Conservation (phyloP, 2,329 filamentous ascomycete species). For the Fusarium pseudoanthophilum region DNA sequence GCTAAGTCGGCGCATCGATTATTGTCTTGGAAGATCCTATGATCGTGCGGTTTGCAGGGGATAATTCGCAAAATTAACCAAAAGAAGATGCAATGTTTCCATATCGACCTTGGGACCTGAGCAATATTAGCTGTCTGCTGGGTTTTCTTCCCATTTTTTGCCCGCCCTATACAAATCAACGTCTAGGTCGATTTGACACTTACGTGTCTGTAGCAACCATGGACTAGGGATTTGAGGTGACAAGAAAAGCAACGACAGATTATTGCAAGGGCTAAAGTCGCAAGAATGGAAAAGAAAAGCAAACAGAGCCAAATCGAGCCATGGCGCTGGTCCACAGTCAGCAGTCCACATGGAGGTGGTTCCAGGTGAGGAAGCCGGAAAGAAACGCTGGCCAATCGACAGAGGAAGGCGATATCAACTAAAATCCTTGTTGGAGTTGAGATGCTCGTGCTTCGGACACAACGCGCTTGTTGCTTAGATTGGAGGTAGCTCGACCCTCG, state of each 20-base stretch:
- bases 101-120: neutral
- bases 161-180: neutral
- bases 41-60: slow-evolving; percentile 23
- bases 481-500: slow-evolving; percentile 31
- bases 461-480: slow-evolving; percentile 27
- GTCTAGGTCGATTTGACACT: slow-evolving; percentile 3
- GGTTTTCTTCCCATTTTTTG: neutral
- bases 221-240: slow-evolving; percentile 10
- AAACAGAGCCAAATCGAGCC: slow-evolving; percentile 32
- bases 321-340: slow-evolving; percentile 30
- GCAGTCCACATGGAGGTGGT: slow-evolving; percentile 37
- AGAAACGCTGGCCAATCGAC: slow-evolving; percentile 40
- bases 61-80: slow-evolving; percentile 13
- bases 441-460: slow-evolving; percentile 20
- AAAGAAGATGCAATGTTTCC: slow-evolving; percentile 5
- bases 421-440: slow-evolving; percentile 26
- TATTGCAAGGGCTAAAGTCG: slow-evolving; percentile 7
- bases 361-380: slow-evolving; percentile 30
- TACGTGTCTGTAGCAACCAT: slow-evolving; percentile 4
- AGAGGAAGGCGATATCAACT: slow-evolving; percentile 30
- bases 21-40: slow-evolving; percentile 25
- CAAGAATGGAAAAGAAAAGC: slow-evolving; percentile 35
- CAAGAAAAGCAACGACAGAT: slow-evolving; percentile 33
- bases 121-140: slow-evolving; percentile 21
- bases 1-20: slow-evolving; percentile 23